Percentiles rank a stretch among this genome's conserved stretches.
phyloP scores from a whole-genome alignment of 306 rosid genomes.

The Dryas alaskensis region DNA sequence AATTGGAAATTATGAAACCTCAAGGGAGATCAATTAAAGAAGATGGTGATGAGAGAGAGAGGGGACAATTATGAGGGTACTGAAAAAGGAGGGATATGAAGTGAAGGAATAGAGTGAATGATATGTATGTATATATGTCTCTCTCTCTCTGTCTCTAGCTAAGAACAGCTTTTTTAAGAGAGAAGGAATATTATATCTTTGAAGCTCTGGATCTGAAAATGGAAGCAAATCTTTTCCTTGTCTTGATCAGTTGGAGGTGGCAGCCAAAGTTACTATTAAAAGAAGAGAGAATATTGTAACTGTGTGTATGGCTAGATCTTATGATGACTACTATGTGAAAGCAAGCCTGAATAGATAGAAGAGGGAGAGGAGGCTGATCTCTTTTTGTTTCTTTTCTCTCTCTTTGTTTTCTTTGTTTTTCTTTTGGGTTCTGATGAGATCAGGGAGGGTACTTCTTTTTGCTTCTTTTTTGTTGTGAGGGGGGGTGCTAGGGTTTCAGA shows the following conservation, averaged over 20 bases:
- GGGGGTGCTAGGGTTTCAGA: constrained; percentile 48
- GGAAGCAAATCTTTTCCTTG: constrained; percentile 58
- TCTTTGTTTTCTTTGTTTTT: not conserved
- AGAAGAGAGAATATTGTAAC: constrained; percentile 44
- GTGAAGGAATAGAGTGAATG: not conserved
- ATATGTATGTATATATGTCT: not conserved
- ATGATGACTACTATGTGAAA: constrained; percentile 20
- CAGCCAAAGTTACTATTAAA: constrained; percentile 39
- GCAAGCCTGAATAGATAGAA: constrained; percentile 19
- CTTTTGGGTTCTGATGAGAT: constrained; percentile 7
- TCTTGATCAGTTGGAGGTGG: constrained; percentile 44
- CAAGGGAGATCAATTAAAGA: not conserved
- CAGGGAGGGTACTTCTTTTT: not conserved
- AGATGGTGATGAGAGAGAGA: constrained; percentile 1
- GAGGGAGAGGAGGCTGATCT: not conserved
- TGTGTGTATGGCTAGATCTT: constrained; percentile 32
- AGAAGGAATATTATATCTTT: constrained; percentile 29
- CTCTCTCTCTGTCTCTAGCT: not conserved
- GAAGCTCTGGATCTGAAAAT: constrained; percentile 45
- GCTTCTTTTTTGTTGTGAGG: not conserved
- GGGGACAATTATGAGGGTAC: not conserved
- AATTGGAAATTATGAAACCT: not conserved
- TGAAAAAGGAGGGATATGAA: not conserved
- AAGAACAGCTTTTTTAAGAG: not conserved
- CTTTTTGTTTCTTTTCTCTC: not conserved